phyloP scores from a whole-genome alignment of 2,329 filamentous ascomycete genomes.

The Hysterium pulicare region DNA sequence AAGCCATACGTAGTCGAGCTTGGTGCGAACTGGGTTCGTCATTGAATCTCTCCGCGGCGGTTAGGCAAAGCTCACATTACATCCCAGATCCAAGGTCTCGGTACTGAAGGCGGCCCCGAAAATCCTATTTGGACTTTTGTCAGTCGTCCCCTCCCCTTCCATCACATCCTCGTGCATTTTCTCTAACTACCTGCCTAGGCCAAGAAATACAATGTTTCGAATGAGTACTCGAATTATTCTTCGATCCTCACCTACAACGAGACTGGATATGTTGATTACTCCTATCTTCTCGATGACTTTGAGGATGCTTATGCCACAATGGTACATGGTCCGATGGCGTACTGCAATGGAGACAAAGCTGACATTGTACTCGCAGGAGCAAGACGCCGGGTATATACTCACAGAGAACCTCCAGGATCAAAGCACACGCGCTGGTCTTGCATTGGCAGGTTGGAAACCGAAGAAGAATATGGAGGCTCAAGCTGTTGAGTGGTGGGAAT shows the following conservation, averaged over 20 bases:
- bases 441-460: slow-evolving; percentile 61
- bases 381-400: slow-evolving; percentile 57
- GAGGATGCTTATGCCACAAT: slow-evolving; percentile 46
- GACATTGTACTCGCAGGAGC: too few relatives aligned
- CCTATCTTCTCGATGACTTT: slow-evolving; percentile 49
- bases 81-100: slow-evolving; percentile 42
- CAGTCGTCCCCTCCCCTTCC: slow-evolving; percentile 6
- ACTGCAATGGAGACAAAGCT: too few relatives aligned
- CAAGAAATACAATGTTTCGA: slow-evolving; percentile 57
- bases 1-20: slow-evolving; percentile 59
- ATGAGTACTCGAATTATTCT: slow-evolving; percentile 56
- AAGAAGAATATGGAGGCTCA: slow-evolving; percentile 54
- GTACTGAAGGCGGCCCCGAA: slow-evolving; percentile 37
- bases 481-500: slow-evolving; percentile 61
- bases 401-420: slow-evolving; percentile 60
- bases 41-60: background rate
- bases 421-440: slow-evolving; percentile 57
- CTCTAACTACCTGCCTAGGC: slow-evolving; percentile 28
- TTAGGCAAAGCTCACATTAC: background rate
- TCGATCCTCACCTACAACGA: slow-evolving; percentile 61
- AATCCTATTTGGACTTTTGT: slow-evolving; percentile 62
- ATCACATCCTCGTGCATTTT: slow-evolving; percentile 5
- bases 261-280: slow-evolving; percentile 53
- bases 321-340: too few relatives aligned
- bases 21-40: slow-evolving; percentile 62